Percentiles rank a stretch among this genome's conserved stretches.
These are phyloP conservation scores for Ogataea ganodermae DNA, from an alignment of 805 yeast species.

Conservation along the genomic window DNA sequence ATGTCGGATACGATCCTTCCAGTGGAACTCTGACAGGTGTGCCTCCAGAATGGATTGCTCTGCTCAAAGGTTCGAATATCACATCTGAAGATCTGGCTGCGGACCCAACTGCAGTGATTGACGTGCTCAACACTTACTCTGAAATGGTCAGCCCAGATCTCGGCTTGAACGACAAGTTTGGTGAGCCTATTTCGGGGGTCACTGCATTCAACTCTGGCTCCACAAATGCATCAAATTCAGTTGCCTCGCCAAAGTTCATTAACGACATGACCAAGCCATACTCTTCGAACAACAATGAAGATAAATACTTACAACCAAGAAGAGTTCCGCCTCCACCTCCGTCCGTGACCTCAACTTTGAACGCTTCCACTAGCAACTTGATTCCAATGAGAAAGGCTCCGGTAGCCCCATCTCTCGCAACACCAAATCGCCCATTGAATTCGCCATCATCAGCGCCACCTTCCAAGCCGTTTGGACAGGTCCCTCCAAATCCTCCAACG, in stretches of 20 bases:
- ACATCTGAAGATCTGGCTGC: conserved; percentile 63
- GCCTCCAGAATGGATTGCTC: conserved; percentile 60
- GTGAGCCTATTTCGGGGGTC: conserved; percentile 8
- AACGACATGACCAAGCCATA: conserved; percentile 38
- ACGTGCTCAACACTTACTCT: conserved; percentile 55
- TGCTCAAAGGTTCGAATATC: conserved; percentile 58
- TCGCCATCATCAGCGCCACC: conserved; percentile 14
- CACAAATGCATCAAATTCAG: conserved; percentile 2
- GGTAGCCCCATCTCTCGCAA: conserved; percentile 35
- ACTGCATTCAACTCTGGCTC: conserved; percentile 14
- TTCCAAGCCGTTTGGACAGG: conserved; percentile 26
- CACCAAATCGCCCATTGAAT: conserved; percentile 8
- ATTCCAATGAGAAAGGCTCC: conserved; percentile 46
- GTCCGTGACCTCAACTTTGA: conserved; percentile 17
- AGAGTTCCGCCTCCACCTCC: conserved; percentile 40
- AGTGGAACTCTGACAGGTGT: conserved; percentile 52
- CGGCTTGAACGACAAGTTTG: conserved; percentile 32
- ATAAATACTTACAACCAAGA: conserved; percentile 35
- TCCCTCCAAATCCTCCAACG: conserved; percentile 30
- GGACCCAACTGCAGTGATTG: conserved; percentile 65
- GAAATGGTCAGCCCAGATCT: conserved; percentile 44
- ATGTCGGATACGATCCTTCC: conserved; percentile 83
- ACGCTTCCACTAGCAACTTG: conserved; percentile 13
- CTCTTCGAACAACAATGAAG: conserved; percentile 19
- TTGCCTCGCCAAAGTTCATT: conserved; percentile 20